Percentiles rank a stretch among this genome's conserved stretches.
These are phyloP conservation scores for Senna tora DNA, from an alignment of 306 rosid genomes.

Conservation along the genomic window DNA sequence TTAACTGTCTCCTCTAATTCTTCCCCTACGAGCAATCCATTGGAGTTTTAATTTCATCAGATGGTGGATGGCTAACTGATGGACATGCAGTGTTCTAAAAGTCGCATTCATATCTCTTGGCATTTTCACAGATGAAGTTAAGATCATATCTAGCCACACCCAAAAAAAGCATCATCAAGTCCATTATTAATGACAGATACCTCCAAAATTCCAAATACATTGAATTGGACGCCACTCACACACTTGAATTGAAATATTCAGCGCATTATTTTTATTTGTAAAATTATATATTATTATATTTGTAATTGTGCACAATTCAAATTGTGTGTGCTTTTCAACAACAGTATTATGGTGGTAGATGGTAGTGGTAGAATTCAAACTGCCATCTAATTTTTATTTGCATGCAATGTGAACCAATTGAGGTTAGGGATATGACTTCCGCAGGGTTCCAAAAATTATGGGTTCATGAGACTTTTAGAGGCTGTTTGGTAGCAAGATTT, in stretches of 20 bases:
- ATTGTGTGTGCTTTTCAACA: background rate
- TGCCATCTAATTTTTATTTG: no score
- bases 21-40: conserved; percentile 11
- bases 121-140: no score
- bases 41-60: background rate
- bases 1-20: conserved; percentile 39
- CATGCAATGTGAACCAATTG: conserved; percentile 4
- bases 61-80: no score
- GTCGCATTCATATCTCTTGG: conserved; percentile 44
- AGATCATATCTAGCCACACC: conserved; percentile 37
- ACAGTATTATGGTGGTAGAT: background rate
- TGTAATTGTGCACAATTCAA: conserved; percentile 5
- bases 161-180: background rate
- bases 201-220: background rate
- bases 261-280: no score
- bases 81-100: no score
- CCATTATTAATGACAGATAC: conserved; percentile 1
- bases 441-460: background rate
- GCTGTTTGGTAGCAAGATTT: no score
- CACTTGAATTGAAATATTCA: no score
- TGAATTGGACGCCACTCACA: background rate
- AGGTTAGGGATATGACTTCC: background rate
- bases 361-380: background rate
- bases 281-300: no score
- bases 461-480: background rate